Evolutionary conservation across 2,329 filamentous ascomycete species (phyloP).

Genomic region (Pseudogymnoascus sp.): DNA sequence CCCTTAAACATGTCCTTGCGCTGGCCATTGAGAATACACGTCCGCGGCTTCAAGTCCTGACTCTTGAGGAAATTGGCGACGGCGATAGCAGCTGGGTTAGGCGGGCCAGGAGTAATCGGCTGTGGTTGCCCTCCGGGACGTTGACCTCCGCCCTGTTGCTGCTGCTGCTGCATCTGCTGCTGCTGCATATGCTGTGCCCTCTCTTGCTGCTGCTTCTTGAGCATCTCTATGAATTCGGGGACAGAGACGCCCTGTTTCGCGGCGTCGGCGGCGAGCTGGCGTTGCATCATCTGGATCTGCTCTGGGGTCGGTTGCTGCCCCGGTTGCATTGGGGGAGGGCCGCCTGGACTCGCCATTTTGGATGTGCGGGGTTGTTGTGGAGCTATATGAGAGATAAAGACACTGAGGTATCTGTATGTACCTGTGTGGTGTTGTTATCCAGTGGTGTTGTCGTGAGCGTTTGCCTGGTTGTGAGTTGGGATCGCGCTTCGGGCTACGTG

Average conservation of each 20-base stretch:
- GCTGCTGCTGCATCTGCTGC: conserved; percentile 29
- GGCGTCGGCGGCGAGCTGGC: conserved; percentile 73
- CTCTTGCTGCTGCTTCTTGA: conserved; percentile 36
- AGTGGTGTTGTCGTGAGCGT: background rate
- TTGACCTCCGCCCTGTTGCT: conserved; percentile 10
- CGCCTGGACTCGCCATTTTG: conserved; percentile 15
- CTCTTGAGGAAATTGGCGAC: conserved; percentile 78
- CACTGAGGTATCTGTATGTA: background rate
- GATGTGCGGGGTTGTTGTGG: conserved; percentile 14
- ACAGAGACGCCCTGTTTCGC: conserved; percentile 76
- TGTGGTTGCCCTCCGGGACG: conserved; percentile 46
- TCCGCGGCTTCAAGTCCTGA: conserved; percentile 81
- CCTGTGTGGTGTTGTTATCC: background rate
- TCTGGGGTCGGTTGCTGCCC: conserved; percentile 59
- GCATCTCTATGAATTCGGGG: conserved; percentile 69
- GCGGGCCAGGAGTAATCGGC: conserved; percentile 67
- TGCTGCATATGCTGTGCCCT: conserved; percentile 24
- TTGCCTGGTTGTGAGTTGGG: background rate
- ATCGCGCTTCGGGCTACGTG: background rate
- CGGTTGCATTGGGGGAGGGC: conserved; percentile 18
- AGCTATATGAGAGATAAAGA: background rate
- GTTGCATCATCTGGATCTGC: conserved; percentile 77
- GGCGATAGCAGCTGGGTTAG: conserved; percentile 80
- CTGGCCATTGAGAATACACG: conserved; percentile 90
- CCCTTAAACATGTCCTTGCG: conserved; percentile 97